These are phyloP conservation scores for Lentinula raphanica DNA, from an alignment of 768 basidiomycete genomes.

Conservation along the genomic window DNA sequence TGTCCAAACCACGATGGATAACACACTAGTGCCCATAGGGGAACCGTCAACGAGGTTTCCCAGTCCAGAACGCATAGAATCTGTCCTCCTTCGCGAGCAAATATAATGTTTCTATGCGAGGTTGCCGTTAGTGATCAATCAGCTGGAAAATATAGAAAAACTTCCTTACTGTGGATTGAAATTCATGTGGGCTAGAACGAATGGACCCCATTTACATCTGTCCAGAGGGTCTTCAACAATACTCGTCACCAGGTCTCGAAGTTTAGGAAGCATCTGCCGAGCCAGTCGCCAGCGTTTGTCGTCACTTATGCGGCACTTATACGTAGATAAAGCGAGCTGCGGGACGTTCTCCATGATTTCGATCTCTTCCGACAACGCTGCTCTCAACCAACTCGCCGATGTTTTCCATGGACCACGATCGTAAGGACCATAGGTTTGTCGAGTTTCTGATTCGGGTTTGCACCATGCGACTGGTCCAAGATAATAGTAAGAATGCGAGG, in stretches of 20 bases:
- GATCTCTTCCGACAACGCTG: conserved; percentile 15
- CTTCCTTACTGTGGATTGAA: conserved; percentile 14
- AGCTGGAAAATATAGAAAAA: neutral
- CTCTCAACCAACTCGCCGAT: conserved; percentile 14
- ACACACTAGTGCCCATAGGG: conserved; percentile 17
- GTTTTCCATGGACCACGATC: conserved; percentile 20
- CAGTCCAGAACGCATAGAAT: conserved; percentile 19
- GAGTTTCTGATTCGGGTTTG: conserved; percentile 15
- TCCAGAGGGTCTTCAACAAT: conserved; percentile 15
- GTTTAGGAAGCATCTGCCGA: conserved; percentile 10
- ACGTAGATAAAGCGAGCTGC: conserved; percentile 13
- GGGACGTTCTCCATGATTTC: conserved; percentile 16
- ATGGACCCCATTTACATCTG: conserved; percentile 15
- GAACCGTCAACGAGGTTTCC: conserved; percentile 17
- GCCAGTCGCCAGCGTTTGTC: conserved; percentile 12
- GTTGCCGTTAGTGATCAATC: neutral
- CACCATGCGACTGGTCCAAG: conserved; percentile 18
- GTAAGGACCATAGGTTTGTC: conserved; percentile 7
- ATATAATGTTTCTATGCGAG: conserved; percentile 16
- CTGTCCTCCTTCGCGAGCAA: conserved; percentile 14
- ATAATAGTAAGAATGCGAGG: conserved; percentile 10
- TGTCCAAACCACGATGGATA: conserved; percentile 18
- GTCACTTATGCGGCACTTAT: neutral
- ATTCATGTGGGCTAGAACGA: conserved; percentile 18
- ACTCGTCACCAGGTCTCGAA: conserved; percentile 14